Conservation (phyloP, 2,329 filamentous ascomycete genomes). For the Sordariomycetes sp. region DNA sequence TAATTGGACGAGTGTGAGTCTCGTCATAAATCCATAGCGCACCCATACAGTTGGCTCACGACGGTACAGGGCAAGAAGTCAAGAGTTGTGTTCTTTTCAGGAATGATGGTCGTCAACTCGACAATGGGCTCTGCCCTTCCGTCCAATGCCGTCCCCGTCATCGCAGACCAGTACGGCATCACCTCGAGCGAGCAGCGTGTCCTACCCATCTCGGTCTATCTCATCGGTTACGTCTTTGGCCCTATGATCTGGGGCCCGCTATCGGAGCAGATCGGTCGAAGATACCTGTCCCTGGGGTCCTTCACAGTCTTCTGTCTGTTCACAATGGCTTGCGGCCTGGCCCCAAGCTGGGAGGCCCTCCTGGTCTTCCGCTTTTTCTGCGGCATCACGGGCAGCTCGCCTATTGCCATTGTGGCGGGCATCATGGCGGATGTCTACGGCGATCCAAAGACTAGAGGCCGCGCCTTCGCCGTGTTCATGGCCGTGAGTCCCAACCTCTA, state of each 20-base stretch:
- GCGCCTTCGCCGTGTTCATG: conserved; percentile 55
- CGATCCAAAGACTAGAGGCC: conserved; percentile 35
- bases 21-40: background rate
- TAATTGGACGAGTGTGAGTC: conserved; percentile 35
- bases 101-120: conserved; percentile 55
- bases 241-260: conserved; percentile 56
- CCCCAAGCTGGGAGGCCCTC: conserved; percentile 41
- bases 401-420: conserved; percentile 53
- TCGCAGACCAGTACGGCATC: conserved; percentile 47
- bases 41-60: background rate
- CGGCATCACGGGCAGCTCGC: conserved; percentile 45
- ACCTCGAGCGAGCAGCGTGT: conserved; percentile 34
- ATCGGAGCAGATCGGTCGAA: conserved; percentile 55
- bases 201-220: conserved; percentile 53
- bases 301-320: conserved; percentile 40
- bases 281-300: conserved; percentile 32
- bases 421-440: conserved; percentile 60
- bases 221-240: conserved; percentile 55
- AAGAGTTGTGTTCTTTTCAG: conserved; percentile 42
- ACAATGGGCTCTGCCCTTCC: conserved; percentile 59
- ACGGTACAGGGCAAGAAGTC: conserved; percentile 40
- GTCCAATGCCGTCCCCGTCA: conserved; percentile 51
- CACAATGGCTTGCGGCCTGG: conserved; percentile 46
- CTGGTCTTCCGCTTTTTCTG: conserved; percentile 45
- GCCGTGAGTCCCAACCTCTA: conserved; percentile 38